Conservation (phyloP, 306 rosid species). For the Castanopsis chinensis region DNA sequence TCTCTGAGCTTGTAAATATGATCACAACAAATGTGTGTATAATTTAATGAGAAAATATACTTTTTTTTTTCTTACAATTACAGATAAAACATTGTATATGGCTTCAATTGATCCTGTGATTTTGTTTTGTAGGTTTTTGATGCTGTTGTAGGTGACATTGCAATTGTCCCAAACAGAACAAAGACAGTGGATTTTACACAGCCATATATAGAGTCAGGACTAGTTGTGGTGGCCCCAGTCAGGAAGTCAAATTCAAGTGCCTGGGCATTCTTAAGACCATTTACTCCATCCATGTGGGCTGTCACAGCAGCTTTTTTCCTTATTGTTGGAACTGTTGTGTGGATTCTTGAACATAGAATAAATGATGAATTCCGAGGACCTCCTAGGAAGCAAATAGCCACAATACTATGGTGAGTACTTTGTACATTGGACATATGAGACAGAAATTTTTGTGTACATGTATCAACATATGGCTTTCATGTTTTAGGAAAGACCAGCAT, state of each 20-base stretch:
- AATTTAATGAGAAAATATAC: background rate
- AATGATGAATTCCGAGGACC: slow-evolving; percentile 53
- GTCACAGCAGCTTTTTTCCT: slow-evolving; percentile 39
- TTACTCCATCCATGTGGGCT: slow-evolving; percentile 45
- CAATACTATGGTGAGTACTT: slow-evolving; percentile 38
- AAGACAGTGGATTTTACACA: slow-evolving; percentile 50
- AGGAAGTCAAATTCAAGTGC: slow-evolving; percentile 31
- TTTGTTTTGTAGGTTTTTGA: slow-evolving; percentile 38
- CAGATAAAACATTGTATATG: background rate
- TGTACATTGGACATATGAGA: background rate
- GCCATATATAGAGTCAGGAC: slow-evolving; percentile 50
- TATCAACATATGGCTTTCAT: background rate
- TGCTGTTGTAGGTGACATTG: slow-evolving; percentile 55
- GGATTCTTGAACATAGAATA: slow-evolving; percentile 46
- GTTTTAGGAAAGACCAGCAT: background rate
- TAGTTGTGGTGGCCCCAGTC: slow-evolving; percentile 45
- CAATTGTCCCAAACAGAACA: slow-evolving; percentile 47
- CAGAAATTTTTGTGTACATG: background rate
- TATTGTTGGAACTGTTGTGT: slow-evolving; percentile 41
- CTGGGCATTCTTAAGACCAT: slow-evolving; percentile 45
- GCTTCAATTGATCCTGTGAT: background rate
- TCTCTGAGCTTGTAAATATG: slow-evolving; percentile 32
- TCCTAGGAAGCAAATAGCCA: slow-evolving; percentile 39
- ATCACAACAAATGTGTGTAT: slow-evolving; percentile 39
- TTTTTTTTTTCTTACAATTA: background rate